phyloP scores from a whole-genome alignment of 805 yeast species.

The Kodamaea nitidulidarum region DNA sequence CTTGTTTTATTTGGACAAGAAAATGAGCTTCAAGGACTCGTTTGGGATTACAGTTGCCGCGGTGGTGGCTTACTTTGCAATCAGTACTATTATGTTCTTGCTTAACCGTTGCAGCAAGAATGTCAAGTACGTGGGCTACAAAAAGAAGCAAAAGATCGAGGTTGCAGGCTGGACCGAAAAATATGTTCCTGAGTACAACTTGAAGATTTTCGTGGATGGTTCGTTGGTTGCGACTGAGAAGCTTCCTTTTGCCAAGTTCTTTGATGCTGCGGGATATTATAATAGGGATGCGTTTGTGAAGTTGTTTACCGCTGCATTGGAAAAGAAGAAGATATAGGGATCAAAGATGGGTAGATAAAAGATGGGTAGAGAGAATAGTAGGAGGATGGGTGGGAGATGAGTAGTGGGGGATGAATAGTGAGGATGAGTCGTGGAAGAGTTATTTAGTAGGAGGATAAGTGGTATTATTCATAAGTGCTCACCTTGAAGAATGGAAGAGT shows the following conservation, averaged over 20 bases:
- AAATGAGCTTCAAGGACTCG: conserved; percentile 39
- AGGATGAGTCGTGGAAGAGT: too few relatives aligned
- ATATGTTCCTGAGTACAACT: conserved; percentile 42
- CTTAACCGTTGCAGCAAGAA: conserved; percentile 38
- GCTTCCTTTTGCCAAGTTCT: conserved; percentile 37
- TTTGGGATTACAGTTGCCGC: conserved; percentile 31
- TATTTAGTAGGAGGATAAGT: too few relatives aligned
- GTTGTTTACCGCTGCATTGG: conserved; percentile 19
- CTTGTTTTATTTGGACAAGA: conserved; percentile 47
- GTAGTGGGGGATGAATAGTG: background rate
- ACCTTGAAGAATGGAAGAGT: too few relatives aligned
- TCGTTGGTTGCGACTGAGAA: conserved; percentile 22
- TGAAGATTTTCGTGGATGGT: conserved; percentile 31
- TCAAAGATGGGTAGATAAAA: background rate
- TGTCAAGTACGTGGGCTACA: conserved; percentile 44
- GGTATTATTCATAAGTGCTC: too few relatives aligned
- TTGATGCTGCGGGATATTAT: conserved; percentile 44
- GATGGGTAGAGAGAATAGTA: background rate
- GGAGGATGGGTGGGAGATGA: background rate
- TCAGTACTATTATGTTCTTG: conserved; percentile 32
- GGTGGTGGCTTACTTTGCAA: conserved; percentile 35
- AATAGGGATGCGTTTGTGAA: conserved; percentile 30
- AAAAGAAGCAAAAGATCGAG: conserved; percentile 28
- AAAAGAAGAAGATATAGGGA: conserved; percentile 14
- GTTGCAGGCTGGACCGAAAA: conserved; percentile 41